Evolutionary conservation across 169 alveolate species (phyloP), one percentile per base, ranked within the genome.

Genomic region (Plasmodium cynomolgi): DNA sequence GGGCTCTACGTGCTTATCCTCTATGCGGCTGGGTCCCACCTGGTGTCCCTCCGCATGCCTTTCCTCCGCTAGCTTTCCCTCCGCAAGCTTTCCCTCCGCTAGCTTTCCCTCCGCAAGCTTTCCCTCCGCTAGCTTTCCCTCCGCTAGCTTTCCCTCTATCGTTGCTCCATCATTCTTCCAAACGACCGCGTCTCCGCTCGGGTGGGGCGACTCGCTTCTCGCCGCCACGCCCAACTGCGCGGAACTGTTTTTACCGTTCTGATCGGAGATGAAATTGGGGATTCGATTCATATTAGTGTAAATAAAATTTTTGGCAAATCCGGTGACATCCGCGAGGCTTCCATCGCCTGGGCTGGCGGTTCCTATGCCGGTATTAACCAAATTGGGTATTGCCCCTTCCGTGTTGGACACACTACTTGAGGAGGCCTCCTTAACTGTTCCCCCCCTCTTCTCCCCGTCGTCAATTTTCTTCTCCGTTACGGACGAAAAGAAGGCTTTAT

Each of bases 271-370:
- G 50, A 84, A 84, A 71, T 41, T 71, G 47, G 92, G 92, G 68
- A 88, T 37, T 62, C 26, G 81, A 73, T 80, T 88, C 94, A 88
- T 88, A 80, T 88, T 88, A 17, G 44, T 88, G 62, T 88, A 88
- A 34, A 88, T 62, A 88, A 88, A 88, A 68, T 88, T 80, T 54
- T 80, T 88, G 31, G 94, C 91, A 37, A 80, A 80, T 39, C 90
- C 90, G 20, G 82, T 80, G 39, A 88, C 94, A 80, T 88, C 94
- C n/a, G 47, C 83, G 82, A 68, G 41, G 62, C 74, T 85, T 0
- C 37, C 26, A 31, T 34, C 75, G 9, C 44, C 47, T 11, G 37
- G 23, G 44, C 34, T 68, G 77, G 31, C n/a, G 13, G 41, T 68
- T 7, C 39, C 77, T 0, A 68, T 68, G n/a, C 37, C n/a, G 13